Conservation (phyloP, 495 filamentous ascomycete genomes). For the Aspergillus carlsbadensis region DNA sequence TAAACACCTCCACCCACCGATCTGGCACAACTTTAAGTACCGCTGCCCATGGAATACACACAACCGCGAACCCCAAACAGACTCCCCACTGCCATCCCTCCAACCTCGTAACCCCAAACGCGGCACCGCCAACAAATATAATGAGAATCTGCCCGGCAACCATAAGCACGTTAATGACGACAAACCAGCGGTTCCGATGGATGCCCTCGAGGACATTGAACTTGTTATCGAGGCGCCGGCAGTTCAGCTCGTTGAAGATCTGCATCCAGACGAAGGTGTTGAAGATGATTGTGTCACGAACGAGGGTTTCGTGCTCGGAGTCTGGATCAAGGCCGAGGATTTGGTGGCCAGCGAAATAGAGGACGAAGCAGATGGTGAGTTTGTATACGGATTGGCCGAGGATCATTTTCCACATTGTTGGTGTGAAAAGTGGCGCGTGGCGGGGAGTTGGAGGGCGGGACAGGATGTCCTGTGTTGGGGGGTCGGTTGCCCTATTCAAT, state of each 20-base stretch:
- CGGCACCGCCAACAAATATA: slow-evolving; percentile 68
- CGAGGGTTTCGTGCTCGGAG: slow-evolving; percentile 24
- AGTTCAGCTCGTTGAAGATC: slow-evolving; percentile 94
- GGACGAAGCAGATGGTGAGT: slow-evolving; percentile 69
- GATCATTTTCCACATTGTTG: slow-evolving; percentile 97
- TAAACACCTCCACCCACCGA: slow-evolving; percentile 50
- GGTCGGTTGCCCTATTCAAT: slow-evolving; percentile 80
- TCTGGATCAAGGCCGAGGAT: slow-evolving; percentile 43
- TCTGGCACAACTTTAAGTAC: slow-evolving; percentile 41
- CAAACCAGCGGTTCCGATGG: slow-evolving; percentile 73
- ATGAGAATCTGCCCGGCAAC: slow-evolving; percentile 78
- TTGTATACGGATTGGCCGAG: slow-evolving; percentile 83
- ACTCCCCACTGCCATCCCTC: slow-evolving; percentile 72
- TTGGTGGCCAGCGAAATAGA: slow-evolving; percentile 67
- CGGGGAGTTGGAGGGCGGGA: slow-evolving; percentile 83
- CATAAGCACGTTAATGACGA: slow-evolving; percentile 76
- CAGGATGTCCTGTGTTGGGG: slow-evolving; percentile 73
- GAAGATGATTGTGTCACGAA: slow-evolving; percentile 73
- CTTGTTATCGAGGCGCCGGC: slow-evolving; percentile 82
- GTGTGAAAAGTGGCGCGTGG: slow-evolving; percentile 70
- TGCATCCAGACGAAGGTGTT: slow-evolving; percentile 98
- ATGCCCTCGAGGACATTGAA: slow-evolving; percentile 89
- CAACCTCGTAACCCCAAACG: slow-evolving; percentile 71
- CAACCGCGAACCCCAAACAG: slow-evolving; percentile 45
- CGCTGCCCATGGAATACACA: slow-evolving; percentile 31